Percentiles rank a stretch among this genome's conserved stretches.
Evolutionary conservation across 495 filamentous ascomycete genomes (phyloP).

Genomic region (Neurospora sp.): DNA sequence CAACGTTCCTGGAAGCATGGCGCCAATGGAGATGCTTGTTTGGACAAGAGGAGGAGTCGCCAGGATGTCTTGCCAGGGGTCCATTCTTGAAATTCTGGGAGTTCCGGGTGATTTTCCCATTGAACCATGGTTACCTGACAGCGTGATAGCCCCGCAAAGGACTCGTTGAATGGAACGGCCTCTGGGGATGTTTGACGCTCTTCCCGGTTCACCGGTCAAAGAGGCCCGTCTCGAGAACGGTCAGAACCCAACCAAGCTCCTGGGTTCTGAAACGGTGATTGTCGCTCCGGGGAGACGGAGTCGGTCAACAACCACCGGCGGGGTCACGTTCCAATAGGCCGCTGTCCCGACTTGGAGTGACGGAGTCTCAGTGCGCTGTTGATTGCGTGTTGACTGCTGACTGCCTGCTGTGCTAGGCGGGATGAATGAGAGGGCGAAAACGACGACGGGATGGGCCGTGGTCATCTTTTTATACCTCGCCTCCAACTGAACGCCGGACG

Average conservation of each 20-base stretch:
- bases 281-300: background rate
- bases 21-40: background rate
- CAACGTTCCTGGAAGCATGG: background rate
- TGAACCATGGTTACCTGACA: conserved; percentile 4
- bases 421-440: background rate
- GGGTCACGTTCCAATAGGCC: background rate
- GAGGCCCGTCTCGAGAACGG: background rate
- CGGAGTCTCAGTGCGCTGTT: background rate
- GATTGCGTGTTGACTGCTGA: background rate
- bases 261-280: background rate
- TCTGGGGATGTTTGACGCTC: background rate
- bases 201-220: background rate
- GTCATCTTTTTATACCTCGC: background rate
- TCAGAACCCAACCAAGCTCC: background rate
- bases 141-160: conserved; percentile 13
- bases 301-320: background rate
- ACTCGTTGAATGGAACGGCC: conserved; percentile 15
- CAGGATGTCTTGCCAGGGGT: background rate
- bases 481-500: background rate
- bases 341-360: background rate
- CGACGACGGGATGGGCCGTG: background rate
- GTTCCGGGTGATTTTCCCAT: conserved; percentile 21
- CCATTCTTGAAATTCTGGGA: conserved; percentile 12
- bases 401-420: background rate
- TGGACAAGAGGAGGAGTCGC: background rate